Percentiles rank a stretch among this genome's conserved stretches.
These are phyloP conservation scores for Hygrophila difformis DNA, from an alignment of 257 asterid species.

Conservation along the genomic window DNA sequence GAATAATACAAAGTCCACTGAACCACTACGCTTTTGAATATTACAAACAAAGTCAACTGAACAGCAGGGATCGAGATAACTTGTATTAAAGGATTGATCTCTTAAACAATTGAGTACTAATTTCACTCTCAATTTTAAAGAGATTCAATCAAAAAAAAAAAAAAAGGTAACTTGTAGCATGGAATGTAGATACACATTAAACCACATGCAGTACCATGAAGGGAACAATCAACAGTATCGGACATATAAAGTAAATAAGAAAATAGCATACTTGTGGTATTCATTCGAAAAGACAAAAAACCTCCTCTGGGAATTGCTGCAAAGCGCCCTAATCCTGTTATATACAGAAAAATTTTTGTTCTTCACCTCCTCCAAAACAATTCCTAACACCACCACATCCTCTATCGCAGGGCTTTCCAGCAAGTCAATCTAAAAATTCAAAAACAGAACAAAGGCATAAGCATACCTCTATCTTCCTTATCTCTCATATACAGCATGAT, in stretches of 20 bases:
- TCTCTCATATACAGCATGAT: not conserved
- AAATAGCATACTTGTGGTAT: slow-evolving; percentile 64
- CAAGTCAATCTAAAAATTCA: slow-evolving; percentile 71
- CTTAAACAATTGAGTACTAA: no score
- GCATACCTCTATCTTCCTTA: not conserved
- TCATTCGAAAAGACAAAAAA: slow-evolving; percentile 92
- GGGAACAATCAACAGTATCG: slow-evolving; percentile 4
- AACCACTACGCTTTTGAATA: no score
- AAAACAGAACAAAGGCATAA: not conserved
- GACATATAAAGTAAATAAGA: slow-evolving; percentile 11
- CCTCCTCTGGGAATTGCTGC: slow-evolving; percentile 58
- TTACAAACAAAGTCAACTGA: no score
- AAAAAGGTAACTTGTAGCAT: slow-evolving; percentile 4
- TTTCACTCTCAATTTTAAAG: no score
- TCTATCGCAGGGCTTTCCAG: slow-evolving; percentile 87
- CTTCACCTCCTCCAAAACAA: slow-evolving; percentile 88
- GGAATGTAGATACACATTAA: not conserved
- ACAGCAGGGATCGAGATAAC: no score
- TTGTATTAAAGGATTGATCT: no score
- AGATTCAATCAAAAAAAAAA: slow-evolving; percentile 9
- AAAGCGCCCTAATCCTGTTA: slow-evolving; percentile 79
- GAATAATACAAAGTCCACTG: no score
- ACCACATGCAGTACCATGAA: slow-evolving; percentile 2
- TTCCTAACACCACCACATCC: slow-evolving; percentile 79
- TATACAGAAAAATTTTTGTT: slow-evolving; percentile 68